Evolutionary conservation across 306 rosid species (phyloP).

Genomic region (Senna siamea): DNA sequence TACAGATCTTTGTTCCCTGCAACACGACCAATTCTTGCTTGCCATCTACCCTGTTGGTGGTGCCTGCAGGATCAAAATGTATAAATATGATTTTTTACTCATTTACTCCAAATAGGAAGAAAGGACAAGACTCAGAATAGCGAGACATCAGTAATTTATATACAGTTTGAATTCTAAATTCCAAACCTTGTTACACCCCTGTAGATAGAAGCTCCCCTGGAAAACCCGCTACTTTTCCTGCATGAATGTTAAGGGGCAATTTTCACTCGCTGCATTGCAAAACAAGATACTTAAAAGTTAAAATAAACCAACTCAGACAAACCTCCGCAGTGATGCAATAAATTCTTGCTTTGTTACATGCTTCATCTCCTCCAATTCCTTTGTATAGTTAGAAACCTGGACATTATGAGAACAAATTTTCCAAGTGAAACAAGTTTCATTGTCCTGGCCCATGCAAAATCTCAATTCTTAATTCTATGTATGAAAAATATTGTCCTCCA

Average conservation of each 20-base stretch:
- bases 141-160: not conserved
- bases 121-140: not conserved
- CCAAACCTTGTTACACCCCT: constrained; percentile 89
- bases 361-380: constrained; percentile 90
- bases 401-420: not conserved
- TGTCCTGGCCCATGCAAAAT: not conserved
- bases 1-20: constrained; percentile 90
- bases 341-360: constrained; percentile 79
- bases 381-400: constrained; percentile 68
- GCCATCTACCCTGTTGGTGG: constrained; percentile 95
- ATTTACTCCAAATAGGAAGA: not conserved
- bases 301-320: not conserved
- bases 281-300: not conserved
- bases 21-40: constrained; percentile 96
- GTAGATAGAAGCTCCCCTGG: constrained; percentile 86
- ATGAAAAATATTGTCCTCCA: too few relatives aligned
- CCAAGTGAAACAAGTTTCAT: not conserved
- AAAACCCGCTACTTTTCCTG: constrained; percentile 93
- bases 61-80: constrained; percentile 57
- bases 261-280: not conserved
- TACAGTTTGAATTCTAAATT: not conserved
- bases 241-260: not conserved
- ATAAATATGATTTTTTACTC: not conserved
- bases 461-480: not conserved
- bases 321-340: constrained; percentile 90